Base-by-base conservation (phyloP, 805 yeast species). In the Sungouiella blattae region DNA sequence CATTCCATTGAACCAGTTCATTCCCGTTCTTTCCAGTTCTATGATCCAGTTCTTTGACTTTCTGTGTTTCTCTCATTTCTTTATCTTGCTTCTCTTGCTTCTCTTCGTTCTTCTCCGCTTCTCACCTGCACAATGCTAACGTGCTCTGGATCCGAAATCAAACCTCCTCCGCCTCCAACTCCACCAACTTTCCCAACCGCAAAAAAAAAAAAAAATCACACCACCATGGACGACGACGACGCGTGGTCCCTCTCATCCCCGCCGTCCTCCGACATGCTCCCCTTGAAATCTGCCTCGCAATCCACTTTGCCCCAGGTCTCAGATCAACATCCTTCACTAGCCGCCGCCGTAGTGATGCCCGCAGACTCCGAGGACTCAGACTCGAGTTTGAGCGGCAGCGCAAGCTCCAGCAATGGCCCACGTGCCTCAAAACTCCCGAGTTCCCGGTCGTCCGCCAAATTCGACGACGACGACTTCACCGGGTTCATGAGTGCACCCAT, bases 171-270 rank as follows among this genome's bases (percentile, higher is more conserved):
- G n/a, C n/a, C n/a, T 20, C 22, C 22, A 20, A 9, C 22, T 20
- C 22, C 9, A 7, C 22, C 6, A 6, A 20, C 22, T 7, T 9
- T 7, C 22, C 6, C 8, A 20, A 20, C 22, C 22, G 26, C 13
- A 24, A 20, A 7, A 24, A 24, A 7, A 24, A 7, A 24, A n/a
- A 21, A 18, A 5, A 7, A 1, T 9, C 13, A 16, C 22, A 9
- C 25, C 6, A n/a, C n/a, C n/a, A 37, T 44, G 35, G 62, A 58
- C 13, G 65, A 62, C 14, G 70, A 62, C 17, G 70, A 65, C 40
- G 64, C 62, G 14, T 66, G 71, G 71, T 51, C 64, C 11, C 64
- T 63, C 43, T 60, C 68, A 9, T 60, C 61, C 32, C 69, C 68
- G 6, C 57, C 65, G 1, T 62, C 69, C 4, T 41, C 53, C 1